A percentile compares a stretch with the other conserved stretches of the same genome.
These are phyloP conservation scores for Nicotiana noctiflora DNA, from an alignment of 257 asterid species.

Conservation along the genomic window DNA sequence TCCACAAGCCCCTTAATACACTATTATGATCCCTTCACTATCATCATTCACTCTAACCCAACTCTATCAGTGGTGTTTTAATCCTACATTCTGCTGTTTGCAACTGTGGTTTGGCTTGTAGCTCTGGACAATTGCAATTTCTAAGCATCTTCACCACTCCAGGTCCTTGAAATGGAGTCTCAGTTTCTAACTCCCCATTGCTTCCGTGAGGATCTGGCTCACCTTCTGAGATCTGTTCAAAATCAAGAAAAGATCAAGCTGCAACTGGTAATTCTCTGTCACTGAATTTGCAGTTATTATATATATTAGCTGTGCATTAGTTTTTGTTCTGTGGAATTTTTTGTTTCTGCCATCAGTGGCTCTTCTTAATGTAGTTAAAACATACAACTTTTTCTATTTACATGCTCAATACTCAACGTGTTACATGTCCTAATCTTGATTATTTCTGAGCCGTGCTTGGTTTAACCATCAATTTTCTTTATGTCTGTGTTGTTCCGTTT, in stretches of 20 bases:
- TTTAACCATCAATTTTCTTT: background rate
- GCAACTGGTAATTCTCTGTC: constrained; percentile 53
- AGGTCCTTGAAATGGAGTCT: constrained; percentile 83
- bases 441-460: background rate
- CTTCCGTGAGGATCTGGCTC: constrained; percentile 75
- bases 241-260: constrained; percentile 82
- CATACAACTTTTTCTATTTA: too few species aligned
- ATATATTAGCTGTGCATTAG: background rate
- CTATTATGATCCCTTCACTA: background rate
- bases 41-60: background rate
- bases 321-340: background rate
- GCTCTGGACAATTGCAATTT: background rate
- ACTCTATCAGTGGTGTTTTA: background rate
- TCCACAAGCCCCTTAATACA: background rate
- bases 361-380: background rate
- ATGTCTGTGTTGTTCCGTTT: background rate
- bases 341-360: background rate
- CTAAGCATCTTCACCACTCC: constrained; percentile 14
- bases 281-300: background rate
- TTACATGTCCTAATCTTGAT: background rate
- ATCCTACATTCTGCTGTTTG: background rate
- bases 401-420: too few species aligned
- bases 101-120: constrained; percentile 4
- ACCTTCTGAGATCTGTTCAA: constrained; percentile 73
- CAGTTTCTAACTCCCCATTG: constrained; percentile 57